phyloP scores from a whole-genome alignment of 495 filamentous ascomycete genomes.

The Podospora didyma region DNA sequence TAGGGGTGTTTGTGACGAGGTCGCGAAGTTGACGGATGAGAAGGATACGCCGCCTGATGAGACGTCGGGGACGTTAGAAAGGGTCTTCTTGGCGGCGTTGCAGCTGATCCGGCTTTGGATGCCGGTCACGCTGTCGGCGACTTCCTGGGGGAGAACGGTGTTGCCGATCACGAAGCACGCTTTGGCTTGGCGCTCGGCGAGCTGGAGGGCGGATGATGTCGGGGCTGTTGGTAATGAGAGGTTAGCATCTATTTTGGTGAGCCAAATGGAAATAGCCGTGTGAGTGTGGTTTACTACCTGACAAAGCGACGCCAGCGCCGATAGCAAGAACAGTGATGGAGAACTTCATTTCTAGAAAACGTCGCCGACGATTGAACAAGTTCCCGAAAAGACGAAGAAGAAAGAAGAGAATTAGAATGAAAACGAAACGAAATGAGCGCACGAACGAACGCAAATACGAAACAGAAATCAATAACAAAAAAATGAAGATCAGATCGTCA shows the following conservation, averaged over 20 bases:
- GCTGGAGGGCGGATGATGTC: background rate
- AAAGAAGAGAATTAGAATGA: too few relatives aligned
- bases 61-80: conserved; percentile 42
- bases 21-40: conserved; percentile 43
- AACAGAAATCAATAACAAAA: too few relatives aligned
- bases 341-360: conserved; percentile 11
- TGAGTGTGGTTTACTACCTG: conserved; percentile 4
- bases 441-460: too few relatives aligned
- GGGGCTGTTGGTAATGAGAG: conserved; percentile 8
- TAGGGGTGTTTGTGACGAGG: conserved; percentile 31
- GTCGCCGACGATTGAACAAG: too few relatives aligned
- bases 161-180: conserved; percentile 46
- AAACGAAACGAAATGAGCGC: too few relatives aligned
- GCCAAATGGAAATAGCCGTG: background rate
- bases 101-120: conserved; percentile 37
- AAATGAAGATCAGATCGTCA: too few relatives aligned
- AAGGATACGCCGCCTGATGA: conserved; percentile 37
- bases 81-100: conserved; percentile 27
- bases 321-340: conserved; percentile 6
- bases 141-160: conserved; percentile 32
- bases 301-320: conserved; percentile 9
- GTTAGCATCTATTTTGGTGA: background rate
- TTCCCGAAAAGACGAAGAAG: too few relatives aligned
- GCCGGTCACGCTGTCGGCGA: conserved; percentile 23
- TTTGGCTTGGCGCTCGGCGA: conserved; percentile 7